A percentile compares a stretch with the other conserved stretches of the same genome.
phyloP scores from a whole-genome alignment of 371 early-diverging fungal genomes.

The Mortierella sp. region DNA sequence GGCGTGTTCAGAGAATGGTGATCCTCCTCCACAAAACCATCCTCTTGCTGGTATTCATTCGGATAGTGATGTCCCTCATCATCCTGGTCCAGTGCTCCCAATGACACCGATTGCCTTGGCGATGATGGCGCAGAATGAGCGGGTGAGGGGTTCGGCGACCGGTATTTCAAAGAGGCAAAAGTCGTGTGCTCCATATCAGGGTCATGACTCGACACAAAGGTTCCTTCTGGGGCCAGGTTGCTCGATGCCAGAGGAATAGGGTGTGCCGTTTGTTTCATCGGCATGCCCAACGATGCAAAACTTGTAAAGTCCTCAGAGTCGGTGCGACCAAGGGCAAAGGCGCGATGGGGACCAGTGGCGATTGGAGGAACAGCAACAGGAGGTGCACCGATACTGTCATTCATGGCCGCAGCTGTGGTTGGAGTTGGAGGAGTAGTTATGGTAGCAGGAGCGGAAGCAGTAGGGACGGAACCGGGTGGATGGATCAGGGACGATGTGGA shows the following conservation, averaged over 20 bases:
- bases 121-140: conserved; percentile 24
- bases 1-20: background rate
- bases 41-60: background rate
- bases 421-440: no score
- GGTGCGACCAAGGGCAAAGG: conserved; percentile 7
- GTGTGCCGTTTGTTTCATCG: conserved; percentile 18
- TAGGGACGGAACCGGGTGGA: background rate
- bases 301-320: conserved; percentile 27
- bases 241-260: background rate
- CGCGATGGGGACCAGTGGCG: conserved; percentile 1
- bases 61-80: no score
- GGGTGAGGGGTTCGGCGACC: conserved; percentile 27
- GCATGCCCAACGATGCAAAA: conserved; percentile 30
- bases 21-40: background rate
- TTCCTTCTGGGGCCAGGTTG: background rate
- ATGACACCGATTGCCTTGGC: conserved; percentile 29
- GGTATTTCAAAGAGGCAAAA: conserved; percentile 46
- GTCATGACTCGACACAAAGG: background rate
- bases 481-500: conserved; percentile 33
- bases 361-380: conserved; percentile 2
- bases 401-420: background rate
- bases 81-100: conserved; percentile 8
- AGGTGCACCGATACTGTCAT: background rate
- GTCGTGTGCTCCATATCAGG: conserved; percentile 30
- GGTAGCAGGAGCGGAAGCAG: background rate